Base-by-base conservation (phyloP, 495 filamentous ascomycete genomes). In the Penicillium paradoxum region DNA sequence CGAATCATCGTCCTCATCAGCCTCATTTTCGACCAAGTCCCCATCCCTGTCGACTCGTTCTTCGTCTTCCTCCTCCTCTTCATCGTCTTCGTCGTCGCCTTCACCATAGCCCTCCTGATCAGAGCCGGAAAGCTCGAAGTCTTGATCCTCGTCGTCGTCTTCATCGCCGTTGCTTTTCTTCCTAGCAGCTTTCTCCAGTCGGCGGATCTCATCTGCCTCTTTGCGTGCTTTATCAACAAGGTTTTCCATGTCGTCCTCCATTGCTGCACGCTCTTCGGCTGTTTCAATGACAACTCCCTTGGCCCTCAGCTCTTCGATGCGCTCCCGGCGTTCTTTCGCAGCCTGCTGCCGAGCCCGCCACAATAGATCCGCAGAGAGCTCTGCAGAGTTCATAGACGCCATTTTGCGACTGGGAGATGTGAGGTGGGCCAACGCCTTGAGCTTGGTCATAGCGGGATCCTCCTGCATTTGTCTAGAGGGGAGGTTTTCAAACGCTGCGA, bases 201-300 rank as follows among this genome's bases (percentile, higher is more conserved):
- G 81, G 60, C 84, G 85, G 45, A 99, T 86, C 42, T 85, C 84
- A 42, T 89, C 81, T 13, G 83, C 90, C 63, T 97, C 89, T 55
- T 80, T 75, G 36, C 91, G 78, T 18, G 91, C 93, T 56, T 84
- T 89, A 24, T 91, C 86, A 29, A 98, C 76, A 33, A 97, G 76
- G 57, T 96, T 84, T 55, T 97, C 95, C 18, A 96, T 80, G 52
- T 91, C 82, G 22, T 85, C 83, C 63, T 85, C 82, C 64, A 92
- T 86, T 11, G 83, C 82, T 56, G 87, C 84, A 51, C 88, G 78
- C 58, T 99, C 91, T 66, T 96, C 93, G 4, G 83, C 81, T 1
- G 89, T 96, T 57, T 88, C 86, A n/a, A 97, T 74, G 37, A 87
- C 72, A 14, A 97, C 76, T 27, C 93, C 93, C 64, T 85, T 88